These are phyloP conservation scores for Tolypocladium cylindrosporum DNA, from an alignment of 2,329 filamentous ascomycete species.

Conservation along the genomic window DNA sequence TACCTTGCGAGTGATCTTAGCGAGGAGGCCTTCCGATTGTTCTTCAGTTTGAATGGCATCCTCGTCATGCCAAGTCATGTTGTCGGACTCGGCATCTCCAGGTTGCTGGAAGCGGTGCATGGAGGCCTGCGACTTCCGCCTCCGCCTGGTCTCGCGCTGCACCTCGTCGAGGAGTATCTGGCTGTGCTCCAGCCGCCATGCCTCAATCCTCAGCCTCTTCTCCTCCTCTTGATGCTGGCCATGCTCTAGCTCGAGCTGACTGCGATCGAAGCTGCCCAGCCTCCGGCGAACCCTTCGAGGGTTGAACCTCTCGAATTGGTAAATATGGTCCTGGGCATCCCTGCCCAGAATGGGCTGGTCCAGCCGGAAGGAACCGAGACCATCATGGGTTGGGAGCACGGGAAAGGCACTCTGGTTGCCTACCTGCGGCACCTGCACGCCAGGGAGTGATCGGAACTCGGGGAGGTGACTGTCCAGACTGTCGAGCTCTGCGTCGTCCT, in stretches of 20 bases:
- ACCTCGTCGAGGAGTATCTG: constrained; percentile 78
- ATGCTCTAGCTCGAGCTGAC: constrained; percentile 40
- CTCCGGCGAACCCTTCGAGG: constrained; percentile 52
- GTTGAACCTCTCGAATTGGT: constrained; percentile 81
- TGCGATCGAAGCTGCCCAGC: constrained; percentile 42
- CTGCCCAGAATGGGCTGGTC: constrained; percentile 41
- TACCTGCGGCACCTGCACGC: constrained; percentile 11
- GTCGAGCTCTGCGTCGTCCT: constrained; percentile 75
- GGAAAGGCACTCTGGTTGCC: constrained; percentile 42
- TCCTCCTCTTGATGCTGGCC: constrained; percentile 56
- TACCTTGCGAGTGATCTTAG: constrained; percentile 72
- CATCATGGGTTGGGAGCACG: constrained; percentile 85
- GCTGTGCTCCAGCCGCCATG: constrained; percentile 88
- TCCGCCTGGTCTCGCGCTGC: constrained; percentile 67
- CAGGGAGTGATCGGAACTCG: constrained; percentile 63
- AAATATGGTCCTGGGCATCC: constrained; percentile 72
- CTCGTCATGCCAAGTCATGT: constrained; percentile 44
- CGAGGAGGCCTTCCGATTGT: constrained; percentile 63
- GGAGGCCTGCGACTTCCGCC: constrained; percentile 52
- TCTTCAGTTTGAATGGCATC: constrained; percentile 31
- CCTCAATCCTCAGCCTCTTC: constrained; percentile 74
- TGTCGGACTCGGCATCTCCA: constrained; percentile 24
- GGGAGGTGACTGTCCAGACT: constrained; percentile 87
- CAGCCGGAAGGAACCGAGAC: constrained; percentile 73
- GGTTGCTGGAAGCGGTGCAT: constrained; percentile 16